phyloP scores from a whole-genome alignment of 805 yeast genomes.

The Candida montana region DNA sequence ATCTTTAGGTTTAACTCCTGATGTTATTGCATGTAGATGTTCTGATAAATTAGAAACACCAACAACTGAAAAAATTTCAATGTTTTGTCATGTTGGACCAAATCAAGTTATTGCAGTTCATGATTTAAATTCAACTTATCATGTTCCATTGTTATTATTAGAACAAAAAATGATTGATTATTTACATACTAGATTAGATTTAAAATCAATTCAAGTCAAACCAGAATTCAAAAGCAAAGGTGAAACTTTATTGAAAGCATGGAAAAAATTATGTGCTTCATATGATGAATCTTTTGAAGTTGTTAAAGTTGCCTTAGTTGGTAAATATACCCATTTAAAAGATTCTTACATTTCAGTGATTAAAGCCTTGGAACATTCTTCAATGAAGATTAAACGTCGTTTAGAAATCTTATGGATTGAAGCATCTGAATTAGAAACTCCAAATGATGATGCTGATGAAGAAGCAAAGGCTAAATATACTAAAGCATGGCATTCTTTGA shows the following conservation, averaged over 20 bases:
- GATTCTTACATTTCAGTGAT: constrained; percentile 94
- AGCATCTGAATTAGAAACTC: constrained; percentile 81
- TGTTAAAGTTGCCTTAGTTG: constrained; percentile 93
- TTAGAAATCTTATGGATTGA: constrained; percentile 95
- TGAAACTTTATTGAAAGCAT: constrained; percentile 58
- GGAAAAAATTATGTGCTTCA: constrained; percentile 74
- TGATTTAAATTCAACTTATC: constrained; percentile 95
- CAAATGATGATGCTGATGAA: constrained; percentile 47
- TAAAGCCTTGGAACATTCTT: constrained; percentile 91
- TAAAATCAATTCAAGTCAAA: constrained; percentile 43
- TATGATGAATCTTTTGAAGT: constrained; percentile 81
- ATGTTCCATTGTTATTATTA: constrained; percentile 86
- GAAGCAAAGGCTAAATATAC: constrained; percentile 81
- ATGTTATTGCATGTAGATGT: constrained; percentile 98
- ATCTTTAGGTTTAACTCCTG: constrained; percentile 90
- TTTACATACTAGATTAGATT: constrained; percentile 60
- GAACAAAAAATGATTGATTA: constrained; percentile 81
- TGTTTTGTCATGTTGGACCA: constrained; percentile 99
- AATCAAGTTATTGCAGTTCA: constrained; percentile 96
- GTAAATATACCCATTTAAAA: constrained; percentile 92
- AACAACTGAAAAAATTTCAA: constrained; percentile 93
- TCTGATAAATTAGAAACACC: constrained; percentile 71
- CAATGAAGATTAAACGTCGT: constrained; percentile 82
- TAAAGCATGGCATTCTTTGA: constrained; percentile 90
- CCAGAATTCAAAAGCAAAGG: constrained; percentile 60